Percentiles rank a stretch among this genome's conserved stretches.
These are phyloP conservation scores for Bathelium albidoporum DNA, from an alignment of 495 filamentous ascomycete species.

Conservation along the genomic window DNA sequence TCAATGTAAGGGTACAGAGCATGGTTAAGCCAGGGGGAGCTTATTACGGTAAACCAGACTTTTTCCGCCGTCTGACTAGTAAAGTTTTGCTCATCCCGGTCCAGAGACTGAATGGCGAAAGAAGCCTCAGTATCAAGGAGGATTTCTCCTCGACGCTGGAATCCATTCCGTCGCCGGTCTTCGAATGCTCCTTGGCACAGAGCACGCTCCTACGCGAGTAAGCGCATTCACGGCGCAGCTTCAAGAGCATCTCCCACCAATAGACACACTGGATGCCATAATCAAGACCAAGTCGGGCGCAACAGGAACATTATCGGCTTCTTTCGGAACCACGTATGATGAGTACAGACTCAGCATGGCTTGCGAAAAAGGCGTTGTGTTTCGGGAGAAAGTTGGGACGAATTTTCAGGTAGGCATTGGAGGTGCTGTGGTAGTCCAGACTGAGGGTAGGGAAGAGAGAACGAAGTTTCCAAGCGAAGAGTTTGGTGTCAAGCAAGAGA, in stretches of 20 bases:
- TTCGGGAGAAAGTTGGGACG: neutral
- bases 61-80: neutral
- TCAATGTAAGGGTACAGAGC: constrained; percentile 45
- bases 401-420: neutral
- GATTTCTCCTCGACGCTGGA: constrained; percentile 69
- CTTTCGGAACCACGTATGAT: constrained; percentile 56
- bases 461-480: constrained; percentile 46
- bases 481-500: constrained; percentile 55
- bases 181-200: constrained; percentile 47
- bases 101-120: constrained; percentile 64
- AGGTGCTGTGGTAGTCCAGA: neutral
- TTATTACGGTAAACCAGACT: constrained; percentile 42
- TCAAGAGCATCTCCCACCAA: constrained; percentile 54
- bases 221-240: constrained; percentile 50
- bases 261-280: constrained; percentile 64
- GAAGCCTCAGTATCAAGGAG: constrained; percentile 59
- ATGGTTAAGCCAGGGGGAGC: constrained; percentile 47
- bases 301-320: constrained; percentile 50
- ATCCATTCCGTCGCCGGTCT: constrained; percentile 61
- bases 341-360: constrained; percentile 41
- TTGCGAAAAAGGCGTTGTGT: constrained; percentile 42
- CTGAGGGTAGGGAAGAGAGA: neutral
- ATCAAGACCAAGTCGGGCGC: constrained; percentile 49
- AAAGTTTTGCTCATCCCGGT: neutral
- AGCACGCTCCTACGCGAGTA: constrained; percentile 38